phyloP scores from a whole-genome alignment of 768 basidiomycete species.

The Suillus subalutaceus region DNA sequence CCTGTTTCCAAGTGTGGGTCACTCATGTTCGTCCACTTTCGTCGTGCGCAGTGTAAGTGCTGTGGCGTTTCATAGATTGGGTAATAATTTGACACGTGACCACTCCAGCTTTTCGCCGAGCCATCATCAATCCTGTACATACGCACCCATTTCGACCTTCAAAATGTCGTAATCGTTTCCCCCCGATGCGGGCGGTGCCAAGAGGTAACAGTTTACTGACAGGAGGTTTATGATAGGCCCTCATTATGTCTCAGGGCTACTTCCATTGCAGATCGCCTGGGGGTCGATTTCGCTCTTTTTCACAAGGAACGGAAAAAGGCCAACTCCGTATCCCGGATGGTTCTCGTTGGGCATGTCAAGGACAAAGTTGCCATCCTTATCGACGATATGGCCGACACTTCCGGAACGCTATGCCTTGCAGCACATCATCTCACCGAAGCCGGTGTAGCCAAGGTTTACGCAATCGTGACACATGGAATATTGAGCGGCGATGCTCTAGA shows the following conservation, averaged over 20 bases:
- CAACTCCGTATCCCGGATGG: slow-evolving; percentile 93
- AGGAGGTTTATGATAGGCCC: neutral
- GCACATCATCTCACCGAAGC: slow-evolving; percentile 88
- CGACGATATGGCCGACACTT: slow-evolving; percentile 99
- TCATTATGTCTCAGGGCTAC: slow-evolving; percentile 68
- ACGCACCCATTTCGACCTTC: slow-evolving; percentile 84
- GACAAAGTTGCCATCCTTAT: slow-evolving; percentile 94
- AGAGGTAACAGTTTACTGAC: slow-evolving; percentile 60
- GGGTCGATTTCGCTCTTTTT: slow-evolving; percentile 97
- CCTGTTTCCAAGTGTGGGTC: neutral
- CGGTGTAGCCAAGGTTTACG: slow-evolving; percentile 84
- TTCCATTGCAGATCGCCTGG: slow-evolving; percentile 93
- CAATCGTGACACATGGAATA: slow-evolving; percentile 96
- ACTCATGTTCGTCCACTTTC: slow-evolving; percentile 19
- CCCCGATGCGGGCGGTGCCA: slow-evolving; percentile 98
- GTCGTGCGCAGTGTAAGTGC: slow-evolving; percentile 51
- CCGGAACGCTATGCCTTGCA: slow-evolving; percentile 91
- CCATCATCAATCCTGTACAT: slow-evolving; percentile 95
- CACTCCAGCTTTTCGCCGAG: slow-evolving; percentile 84
- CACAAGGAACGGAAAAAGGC: slow-evolving; percentile 99
- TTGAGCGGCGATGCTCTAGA: slow-evolving; percentile 87
- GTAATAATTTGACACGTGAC: slow-evolving; percentile 25
- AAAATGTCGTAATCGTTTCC: slow-evolving; percentile 91
- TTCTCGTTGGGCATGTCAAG: slow-evolving; percentile 91
- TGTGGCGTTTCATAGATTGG: slow-evolving; percentile 8